phyloP scores from a whole-genome alignment of 2,329 filamentous ascomycete species.

The Ascochyta fabae region DNA sequence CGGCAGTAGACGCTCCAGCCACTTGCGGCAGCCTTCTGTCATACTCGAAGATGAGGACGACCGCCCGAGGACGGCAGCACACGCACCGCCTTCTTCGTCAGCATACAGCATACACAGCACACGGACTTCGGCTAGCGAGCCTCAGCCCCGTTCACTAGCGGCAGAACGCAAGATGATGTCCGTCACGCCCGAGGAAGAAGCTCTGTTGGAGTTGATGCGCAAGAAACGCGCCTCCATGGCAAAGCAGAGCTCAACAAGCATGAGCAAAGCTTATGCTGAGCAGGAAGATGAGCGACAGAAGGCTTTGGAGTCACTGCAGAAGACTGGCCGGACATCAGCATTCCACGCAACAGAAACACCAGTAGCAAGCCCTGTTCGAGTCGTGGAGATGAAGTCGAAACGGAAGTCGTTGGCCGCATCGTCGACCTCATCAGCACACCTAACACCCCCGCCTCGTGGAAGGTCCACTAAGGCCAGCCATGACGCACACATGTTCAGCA shows the following conservation, averaged over 20 bases:
- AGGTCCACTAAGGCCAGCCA: slow-evolving; percentile 28
- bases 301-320: slow-evolving; percentile 21
- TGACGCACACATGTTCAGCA: slow-evolving; percentile 24
- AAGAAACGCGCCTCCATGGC: slow-evolving; percentile 57
- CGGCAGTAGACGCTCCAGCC: slow-evolving; percentile 36
- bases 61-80: slow-evolving; percentile 39
- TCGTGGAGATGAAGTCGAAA: slow-evolving; percentile 24
- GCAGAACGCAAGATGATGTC: slow-evolving; percentile 52
- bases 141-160: slow-evolving; percentile 37
- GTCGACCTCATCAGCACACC: slow-evolving; percentile 31
- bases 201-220: slow-evolving; percentile 57
- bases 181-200: slow-evolving; percentile 59
- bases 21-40: slow-evolving; percentile 47
- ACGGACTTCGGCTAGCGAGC: slow-evolving; percentile 44
- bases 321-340: slow-evolving; percentile 30
- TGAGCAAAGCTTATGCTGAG: slow-evolving; percentile 33
- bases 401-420: slow-evolving; percentile 27
- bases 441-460: slow-evolving; percentile 33
- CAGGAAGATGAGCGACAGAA: slow-evolving; percentile 40
- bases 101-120: slow-evolving; percentile 38
- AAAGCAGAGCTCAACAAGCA: slow-evolving; percentile 40
- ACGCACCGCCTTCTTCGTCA: slow-evolving; percentile 31
- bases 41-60: slow-evolving; percentile 44
- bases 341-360: slow-evolving; percentile 37
- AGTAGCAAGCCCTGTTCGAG: slow-evolving; percentile 26